These are phyloP conservation scores for Lanmaoa rubissima DNA, from an alignment of 768 basidiomycete genomes.

Conservation along the genomic window DNA sequence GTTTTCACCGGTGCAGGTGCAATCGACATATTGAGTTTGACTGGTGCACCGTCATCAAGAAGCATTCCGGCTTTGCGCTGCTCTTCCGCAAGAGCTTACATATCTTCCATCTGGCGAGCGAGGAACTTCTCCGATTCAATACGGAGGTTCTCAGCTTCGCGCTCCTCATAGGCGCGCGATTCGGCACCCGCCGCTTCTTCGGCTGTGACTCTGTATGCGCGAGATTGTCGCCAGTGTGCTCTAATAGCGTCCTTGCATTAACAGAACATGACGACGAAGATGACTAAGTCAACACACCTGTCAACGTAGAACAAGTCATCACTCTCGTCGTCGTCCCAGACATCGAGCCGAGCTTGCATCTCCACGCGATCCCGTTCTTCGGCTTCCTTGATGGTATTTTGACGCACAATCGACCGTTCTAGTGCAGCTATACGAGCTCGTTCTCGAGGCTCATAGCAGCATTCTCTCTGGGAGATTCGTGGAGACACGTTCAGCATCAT, in stretches of 20 bases:
- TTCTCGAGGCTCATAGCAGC: constrained; percentile 91
- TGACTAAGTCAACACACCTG: constrained; percentile 50
- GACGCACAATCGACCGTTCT: constrained; percentile 73
- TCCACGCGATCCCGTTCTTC: constrained; percentile 80
- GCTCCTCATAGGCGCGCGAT: constrained; percentile 78
- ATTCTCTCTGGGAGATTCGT: constrained; percentile 64
- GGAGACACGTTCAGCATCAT: neutral
- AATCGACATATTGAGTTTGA: constrained; percentile 79
- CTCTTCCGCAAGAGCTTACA: constrained; percentile 87
- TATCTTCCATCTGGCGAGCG: constrained; percentile 92
- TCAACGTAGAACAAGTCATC: constrained; percentile 93
- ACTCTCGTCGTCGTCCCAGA: constrained; percentile 93
- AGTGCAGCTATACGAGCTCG: constrained; percentile 73
- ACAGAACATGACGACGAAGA: neutral
- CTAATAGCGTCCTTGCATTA: constrained; percentile 34
- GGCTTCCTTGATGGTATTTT: constrained; percentile 67
- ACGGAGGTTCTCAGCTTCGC: constrained; percentile 83
- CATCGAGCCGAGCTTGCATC: constrained; percentile 75
- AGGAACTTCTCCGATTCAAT: constrained; percentile 93
- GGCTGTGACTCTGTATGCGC: constrained; percentile 64
- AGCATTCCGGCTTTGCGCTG: constrained; percentile 89
- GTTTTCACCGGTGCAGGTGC: constrained; percentile 47
- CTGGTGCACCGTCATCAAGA: constrained; percentile 88
- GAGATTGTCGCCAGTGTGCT: constrained; percentile 80
- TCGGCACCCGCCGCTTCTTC: constrained; percentile 86